phyloP scores from a whole-genome alignment of 345 rosid genomes.

The Lepidium sativum region DNA sequence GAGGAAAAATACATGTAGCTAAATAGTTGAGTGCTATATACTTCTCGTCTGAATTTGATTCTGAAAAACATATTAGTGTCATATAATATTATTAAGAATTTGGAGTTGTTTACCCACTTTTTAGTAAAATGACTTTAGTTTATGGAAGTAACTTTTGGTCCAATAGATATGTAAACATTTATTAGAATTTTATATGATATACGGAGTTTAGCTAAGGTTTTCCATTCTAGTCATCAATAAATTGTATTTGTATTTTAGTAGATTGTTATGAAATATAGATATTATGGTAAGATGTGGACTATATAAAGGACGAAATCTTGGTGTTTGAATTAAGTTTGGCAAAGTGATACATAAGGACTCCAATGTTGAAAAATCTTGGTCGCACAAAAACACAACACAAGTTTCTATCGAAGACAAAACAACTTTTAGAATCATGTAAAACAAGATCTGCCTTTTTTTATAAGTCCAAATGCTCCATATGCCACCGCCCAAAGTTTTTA shows the following conservation, averaged over 20 bases:
- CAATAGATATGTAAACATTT: too few relatives aligned
- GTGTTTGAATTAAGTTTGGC: constrained; percentile 2
- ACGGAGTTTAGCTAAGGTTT: not conserved
- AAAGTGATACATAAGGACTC: not conserved
- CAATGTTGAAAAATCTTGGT: not conserved
- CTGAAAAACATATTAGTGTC: too few relatives aligned
- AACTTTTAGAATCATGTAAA: constrained; percentile 17
- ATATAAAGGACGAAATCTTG: not conserved
- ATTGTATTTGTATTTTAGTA: too few relatives aligned
- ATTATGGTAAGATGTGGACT: not conserved
- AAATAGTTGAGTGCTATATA: too few relatives aligned
- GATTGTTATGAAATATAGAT: not conserved
- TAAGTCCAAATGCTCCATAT: not conserved
- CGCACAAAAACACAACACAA: constrained; percentile 19
- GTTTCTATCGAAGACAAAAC: constrained; percentile 5
- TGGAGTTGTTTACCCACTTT: too few relatives aligned
- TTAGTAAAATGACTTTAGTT: too few relatives aligned
- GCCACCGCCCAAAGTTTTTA: constrained; percentile 16
- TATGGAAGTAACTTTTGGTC: too few relatives aligned
- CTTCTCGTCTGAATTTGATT: too few relatives aligned
- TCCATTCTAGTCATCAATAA: not conserved
- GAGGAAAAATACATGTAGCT: too few relatives aligned
- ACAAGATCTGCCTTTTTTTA: constrained; percentile 11
- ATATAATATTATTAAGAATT: too few relatives aligned
- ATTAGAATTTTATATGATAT: not conserved